Evolutionary conservation across 176 grass and related monocot species (phyloP).

Genomic region (Canna indica): DNA sequence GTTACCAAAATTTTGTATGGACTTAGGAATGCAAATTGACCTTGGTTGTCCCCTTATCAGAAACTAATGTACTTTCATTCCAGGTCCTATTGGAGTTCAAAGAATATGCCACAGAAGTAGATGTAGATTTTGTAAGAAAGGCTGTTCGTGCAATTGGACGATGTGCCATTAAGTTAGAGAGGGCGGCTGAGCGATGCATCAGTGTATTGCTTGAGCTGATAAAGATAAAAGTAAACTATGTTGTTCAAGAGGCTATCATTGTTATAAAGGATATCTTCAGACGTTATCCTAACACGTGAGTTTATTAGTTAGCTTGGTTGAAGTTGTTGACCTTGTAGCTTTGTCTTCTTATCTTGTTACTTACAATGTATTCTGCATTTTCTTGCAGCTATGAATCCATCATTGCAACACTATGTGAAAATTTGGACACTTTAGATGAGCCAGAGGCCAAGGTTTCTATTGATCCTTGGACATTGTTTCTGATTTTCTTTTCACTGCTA

Average conservation of each 20-base stretch:
- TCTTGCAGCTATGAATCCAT: conserved; percentile 86
- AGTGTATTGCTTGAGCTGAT: conserved; percentile 98
- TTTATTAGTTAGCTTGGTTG: conserved; percentile 1
- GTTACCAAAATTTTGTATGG: neutral
- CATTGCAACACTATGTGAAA: conserved; percentile 95
- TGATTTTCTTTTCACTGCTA: neutral
- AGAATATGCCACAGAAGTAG: conserved; percentile 98
- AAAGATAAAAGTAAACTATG: conserved; percentile 99
- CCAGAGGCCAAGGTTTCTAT: conserved; percentile 83
- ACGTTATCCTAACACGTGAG: conserved; percentile 99
- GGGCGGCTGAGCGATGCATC: conserved; percentile 92
- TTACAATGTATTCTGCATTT: conserved; percentile 6
- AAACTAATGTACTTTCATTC: neutral
- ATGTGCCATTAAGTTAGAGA: conserved; percentile 96
- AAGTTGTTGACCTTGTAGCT: neutral
- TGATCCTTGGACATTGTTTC: neutral
- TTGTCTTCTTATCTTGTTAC: neutral
- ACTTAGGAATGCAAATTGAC: neutral
- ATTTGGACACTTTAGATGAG: conserved; percentile 92
- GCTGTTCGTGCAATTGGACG: conserved; percentile 98
- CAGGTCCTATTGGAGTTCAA: conserved; percentile 98
- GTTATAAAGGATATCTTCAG: conserved; percentile 99
- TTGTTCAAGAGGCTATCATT: conserved; percentile 99
- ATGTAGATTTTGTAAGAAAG: conserved; percentile 98
- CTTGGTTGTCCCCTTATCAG: neutral